Evolutionary conservation across 768 basidiomycete species (phyloP).

Genomic region (Lepiota brunneoincarnata): DNA sequence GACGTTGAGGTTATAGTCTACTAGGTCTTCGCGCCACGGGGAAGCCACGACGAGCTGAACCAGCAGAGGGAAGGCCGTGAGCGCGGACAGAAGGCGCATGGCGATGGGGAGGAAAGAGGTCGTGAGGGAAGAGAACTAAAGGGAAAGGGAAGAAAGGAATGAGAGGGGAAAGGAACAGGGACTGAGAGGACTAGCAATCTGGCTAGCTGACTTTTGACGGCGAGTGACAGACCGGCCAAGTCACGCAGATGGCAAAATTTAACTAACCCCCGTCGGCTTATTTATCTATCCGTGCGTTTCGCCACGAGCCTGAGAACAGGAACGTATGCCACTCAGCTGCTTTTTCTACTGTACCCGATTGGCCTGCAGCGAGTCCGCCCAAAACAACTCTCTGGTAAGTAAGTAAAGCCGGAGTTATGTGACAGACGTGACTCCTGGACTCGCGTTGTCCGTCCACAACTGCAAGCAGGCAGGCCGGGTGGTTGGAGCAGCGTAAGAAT

Average conservation of each 20-base stretch:
- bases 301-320: not conserved
- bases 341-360: no score
- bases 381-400: no score
- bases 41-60: conserved; percentile 45
- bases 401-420: no score
- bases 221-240: conserved; percentile 11
- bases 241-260: not conserved
- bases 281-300: not conserved
- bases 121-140: conserved; percentile 6
- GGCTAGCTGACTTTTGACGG: conserved; percentile 7
- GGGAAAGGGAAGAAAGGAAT: not conserved
- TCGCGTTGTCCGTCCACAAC: no score
- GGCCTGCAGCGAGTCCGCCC: no score
- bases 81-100: conserved; percentile 49
- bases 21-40: conserved; percentile 65
- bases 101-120: conserved; percentile 9
- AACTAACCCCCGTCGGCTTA: not conserved
- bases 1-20: conserved; percentile 74
- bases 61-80: conserved; percentile 37
- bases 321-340: no score
- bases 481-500: not conserved
- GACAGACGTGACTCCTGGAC: no score
- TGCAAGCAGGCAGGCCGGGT: no score
- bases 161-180: not conserved
- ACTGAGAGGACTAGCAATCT: not conserved